Evolutionary conservation across 495 filamentous ascomycete genomes (phyloP), one percentile per base, ranked within the genome.

Genomic region (Aeminium ludgeri): DNA sequence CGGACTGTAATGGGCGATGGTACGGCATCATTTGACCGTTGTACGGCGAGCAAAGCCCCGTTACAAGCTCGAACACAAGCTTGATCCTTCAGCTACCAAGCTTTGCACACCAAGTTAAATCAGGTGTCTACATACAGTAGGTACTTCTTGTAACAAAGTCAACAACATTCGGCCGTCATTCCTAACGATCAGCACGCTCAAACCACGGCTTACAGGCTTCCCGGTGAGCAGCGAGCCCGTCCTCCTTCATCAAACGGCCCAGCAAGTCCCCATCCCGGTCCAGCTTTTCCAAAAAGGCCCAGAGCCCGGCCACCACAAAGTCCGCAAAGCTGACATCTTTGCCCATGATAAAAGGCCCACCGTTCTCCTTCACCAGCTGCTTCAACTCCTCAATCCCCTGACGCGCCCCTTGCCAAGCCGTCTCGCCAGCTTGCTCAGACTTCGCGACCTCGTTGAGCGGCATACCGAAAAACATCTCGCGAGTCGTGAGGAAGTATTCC

Each of bases 301-400:
- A 36, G 12, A 56, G 51, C 1, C 51, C 50, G 1, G 57, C 58
- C 23, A 66, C 40, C 7, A 63, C 49, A 16, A 70, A 48, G 44
- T 70, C 58, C 7, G 58, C 58, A 33, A 51, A 61, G 10, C 50
- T 51, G 5, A 52, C 45, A 39, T 52, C 20, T 56, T 45, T 19
- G 57, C 67, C 54, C 60, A 38, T 34, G 60, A 58, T 46, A 59
- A 77, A 17, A 64, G 69, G 1, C 68, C 75, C 11, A 59, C 61
- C 34, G 58, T 64, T 63, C 50, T 72, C 28, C 18, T 32, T 32
- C 54, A 78, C 41, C 47, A 73, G 23, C 1, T 40, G 64, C 20
- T 63, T 69, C 16, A 68, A 37, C 35, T 64, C 54, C 34, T 55
- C 44, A 10, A 72, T 17, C 0, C 42, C 32, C n/a, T 58, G 50